These are phyloP conservation scores for Sisymbrium irio DNA, from an alignment of 345 rosid species.

Conservation along the genomic window DNA sequence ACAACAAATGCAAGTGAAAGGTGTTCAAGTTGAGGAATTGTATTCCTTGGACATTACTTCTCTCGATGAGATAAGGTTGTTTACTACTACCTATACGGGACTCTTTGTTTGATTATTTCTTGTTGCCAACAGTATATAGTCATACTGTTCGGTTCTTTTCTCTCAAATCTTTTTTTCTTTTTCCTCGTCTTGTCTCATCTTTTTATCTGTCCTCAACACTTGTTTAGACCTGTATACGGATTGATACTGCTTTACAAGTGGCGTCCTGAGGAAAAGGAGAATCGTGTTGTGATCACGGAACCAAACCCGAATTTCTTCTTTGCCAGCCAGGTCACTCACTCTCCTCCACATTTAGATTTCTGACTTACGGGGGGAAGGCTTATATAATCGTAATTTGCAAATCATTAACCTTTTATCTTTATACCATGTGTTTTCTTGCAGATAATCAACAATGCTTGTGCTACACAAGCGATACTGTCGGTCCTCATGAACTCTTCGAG, in stretches of 20 bases:
- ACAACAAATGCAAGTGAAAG: slow-evolving; percentile 41
- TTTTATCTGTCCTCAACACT: neutral
- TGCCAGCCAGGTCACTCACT: slow-evolving; percentile 32
- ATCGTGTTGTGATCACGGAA: slow-evolving; percentile 34
- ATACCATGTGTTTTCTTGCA: slow-evolving; percentile 10
- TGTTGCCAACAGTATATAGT: neutral
- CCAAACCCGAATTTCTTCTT: slow-evolving; percentile 40
- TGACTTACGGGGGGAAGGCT: neutral
- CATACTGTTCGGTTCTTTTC: neutral
- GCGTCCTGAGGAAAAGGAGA: slow-evolving; percentile 39
- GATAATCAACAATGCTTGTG: slow-evolving; percentile 39
- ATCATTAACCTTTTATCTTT: neutral
- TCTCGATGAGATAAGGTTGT: slow-evolving; percentile 27
- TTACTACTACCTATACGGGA: neutral
- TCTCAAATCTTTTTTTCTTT: neutral
- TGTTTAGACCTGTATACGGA: slow-evolving; percentile 36
- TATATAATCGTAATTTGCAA: neutral
- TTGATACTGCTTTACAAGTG: slow-evolving; percentile 39
- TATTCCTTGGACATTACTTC: slow-evolving; percentile 28
- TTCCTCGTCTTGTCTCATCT: neutral
- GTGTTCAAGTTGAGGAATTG: slow-evolving; percentile 36
- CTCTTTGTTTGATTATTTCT: neutral
- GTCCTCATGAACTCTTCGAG: slow-evolving; percentile 35
- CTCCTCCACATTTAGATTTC: neutral
- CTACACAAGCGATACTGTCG: slow-evolving; percentile 32